Evolutionary conservation across 495 filamentous ascomycete species (phyloP), one percentile per base, ranked within the genome.

Genomic region (Barbatosphaeria neglecta): DNA sequence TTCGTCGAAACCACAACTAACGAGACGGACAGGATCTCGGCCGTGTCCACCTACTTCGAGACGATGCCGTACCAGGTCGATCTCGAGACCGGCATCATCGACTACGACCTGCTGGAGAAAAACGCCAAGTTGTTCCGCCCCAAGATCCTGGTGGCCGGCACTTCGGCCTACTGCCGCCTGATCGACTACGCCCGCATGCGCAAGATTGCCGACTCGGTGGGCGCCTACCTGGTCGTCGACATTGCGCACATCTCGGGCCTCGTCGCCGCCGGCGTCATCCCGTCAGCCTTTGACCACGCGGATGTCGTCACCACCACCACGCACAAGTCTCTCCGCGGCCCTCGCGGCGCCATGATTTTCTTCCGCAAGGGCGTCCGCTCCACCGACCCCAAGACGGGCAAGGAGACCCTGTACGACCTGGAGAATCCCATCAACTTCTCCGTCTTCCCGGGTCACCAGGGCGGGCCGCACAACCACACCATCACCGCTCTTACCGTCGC

Each of bases 291-390:
- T 73, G 74, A 82, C 53, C 76, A 95, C 58, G 89, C 90, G 48
- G 93, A 97, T 66, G 85, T 99, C 46, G 93, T 99, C 47, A 99
- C 93, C 50, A 99, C 93, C 47, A 99, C 93, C 48, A 99, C 93
- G 42, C 93, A 99, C 81, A 99, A 99, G 80, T 95, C 90, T 43
- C 86, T 99, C 58, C 87, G 93, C 74, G 93, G 93, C 44, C 93
- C 93, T 45, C 85, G 93, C 69, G 93, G 93, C 63, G 93, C 93
- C 62, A 99, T 99, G 93, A 99, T 99, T 71, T 99, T 99, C 79
- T 99, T 87, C 81, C 86, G 93, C 60, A 93, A 90, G 70, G 93
- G 93, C 59, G 85, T 96, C 44, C 81, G 90, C 56, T 84, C 80
- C 61, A 80, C 80, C 39, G 87, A 97, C 62, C 70, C 83, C 63